A percentile compares a stretch with the other conserved stretches of the same genome.
phyloP scores from a whole-genome alignment of 2,329 filamentous ascomycete genomes.

The Arachnopeziza araneosa region DNA sequence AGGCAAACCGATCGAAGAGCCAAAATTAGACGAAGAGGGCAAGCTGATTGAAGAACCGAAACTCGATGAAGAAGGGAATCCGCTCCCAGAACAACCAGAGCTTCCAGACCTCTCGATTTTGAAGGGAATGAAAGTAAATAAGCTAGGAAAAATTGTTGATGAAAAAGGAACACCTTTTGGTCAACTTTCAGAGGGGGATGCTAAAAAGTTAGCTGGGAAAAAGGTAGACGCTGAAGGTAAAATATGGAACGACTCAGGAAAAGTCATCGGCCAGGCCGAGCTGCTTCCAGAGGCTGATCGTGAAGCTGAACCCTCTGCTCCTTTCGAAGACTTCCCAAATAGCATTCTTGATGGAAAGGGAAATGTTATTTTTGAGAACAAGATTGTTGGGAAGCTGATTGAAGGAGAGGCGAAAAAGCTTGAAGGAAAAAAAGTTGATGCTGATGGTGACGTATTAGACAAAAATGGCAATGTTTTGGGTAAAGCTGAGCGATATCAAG shows the following conservation, averaged over 20 bases:
- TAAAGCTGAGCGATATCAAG: constrained; percentile 29
- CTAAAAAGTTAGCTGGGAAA: constrained; percentile 59
- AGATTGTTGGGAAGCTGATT: constrained; percentile 51
- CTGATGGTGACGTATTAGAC: constrained; percentile 78
- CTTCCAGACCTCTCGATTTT: constrained; percentile 33
- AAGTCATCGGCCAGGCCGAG: constrained; percentile 62
- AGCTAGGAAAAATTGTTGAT: constrained; percentile 50
- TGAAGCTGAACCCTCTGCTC: constrained; percentile 40
- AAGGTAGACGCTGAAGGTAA: constrained; percentile 61
- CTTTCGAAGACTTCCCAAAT: constrained; percentile 54
- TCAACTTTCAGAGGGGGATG: constrained; percentile 57
- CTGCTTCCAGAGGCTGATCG: constrained; percentile 52
- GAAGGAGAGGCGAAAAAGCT: constrained; percentile 60
- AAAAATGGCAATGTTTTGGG: constrained; percentile 57
- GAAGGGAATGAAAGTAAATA: constrained; percentile 49
- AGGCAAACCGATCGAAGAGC: neutral
- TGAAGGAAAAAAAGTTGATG: constrained; percentile 65
- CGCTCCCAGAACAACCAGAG: neutral
- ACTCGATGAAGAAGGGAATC: constrained; percentile 1
- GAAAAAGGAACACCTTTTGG: constrained; percentile 48
- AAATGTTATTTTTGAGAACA: constrained; percentile 45
- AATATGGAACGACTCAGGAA: constrained; percentile 66
- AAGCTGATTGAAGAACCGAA: constrained; percentile 1
- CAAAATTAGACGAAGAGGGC: neutral
- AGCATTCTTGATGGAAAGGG: constrained; percentile 48